Conservation (phyloP, 2,329 filamentous ascomycete genomes). For the Ophiocordyceps sinensis region DNA sequence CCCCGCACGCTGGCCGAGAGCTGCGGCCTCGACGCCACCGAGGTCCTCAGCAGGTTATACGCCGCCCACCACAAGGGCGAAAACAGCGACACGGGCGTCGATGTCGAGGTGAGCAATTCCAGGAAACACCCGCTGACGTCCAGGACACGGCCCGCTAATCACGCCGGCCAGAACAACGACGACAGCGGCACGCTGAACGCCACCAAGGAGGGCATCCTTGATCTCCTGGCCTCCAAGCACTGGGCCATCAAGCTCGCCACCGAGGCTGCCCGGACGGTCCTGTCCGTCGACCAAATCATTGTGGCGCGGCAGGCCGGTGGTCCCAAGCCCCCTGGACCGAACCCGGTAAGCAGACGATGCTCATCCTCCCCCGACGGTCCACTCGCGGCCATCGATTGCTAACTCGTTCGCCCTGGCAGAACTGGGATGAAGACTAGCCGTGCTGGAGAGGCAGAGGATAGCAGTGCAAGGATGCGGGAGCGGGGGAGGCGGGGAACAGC, state of each 20-base stretch:
- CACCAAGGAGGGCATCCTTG: constrained; percentile 76
- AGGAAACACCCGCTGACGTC: background rate
- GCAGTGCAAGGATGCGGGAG: too few species aligned
- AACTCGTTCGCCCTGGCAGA: constrained; percentile 18
- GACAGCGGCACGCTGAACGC: constrained; percentile 72
- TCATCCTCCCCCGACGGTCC: background rate
- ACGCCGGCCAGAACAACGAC: constrained; percentile 47
- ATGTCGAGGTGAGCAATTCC: constrained; percentile 55
- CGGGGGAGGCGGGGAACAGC: too few species aligned
- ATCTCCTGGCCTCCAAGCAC: constrained; percentile 80
- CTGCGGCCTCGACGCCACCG: constrained; percentile 91
- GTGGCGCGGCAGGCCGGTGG: constrained; percentile 94
- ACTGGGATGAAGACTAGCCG: constrained; percentile 48
- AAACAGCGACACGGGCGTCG: constrained; percentile 82
- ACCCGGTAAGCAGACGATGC: constrained; percentile 40
- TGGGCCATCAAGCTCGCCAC: constrained; percentile 97
- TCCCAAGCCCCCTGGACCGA: constrained; percentile 90
- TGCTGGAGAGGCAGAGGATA: background rate
- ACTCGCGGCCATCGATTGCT: background rate
- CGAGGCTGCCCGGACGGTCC: constrained; percentile 81
- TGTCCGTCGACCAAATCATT: constrained; percentile 98
- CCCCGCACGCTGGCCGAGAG: constrained; percentile 89
- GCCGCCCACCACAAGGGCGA: constrained; percentile 83
- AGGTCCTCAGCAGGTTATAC: constrained; percentile 83
- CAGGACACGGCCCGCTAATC: constrained; percentile 8